Percentiles rank a stretch among this genome's conserved stretches.
Evolutionary conservation across 1,139 yeast species (phyloP).

Genomic region (Suhomyces bribrorum): DNA sequence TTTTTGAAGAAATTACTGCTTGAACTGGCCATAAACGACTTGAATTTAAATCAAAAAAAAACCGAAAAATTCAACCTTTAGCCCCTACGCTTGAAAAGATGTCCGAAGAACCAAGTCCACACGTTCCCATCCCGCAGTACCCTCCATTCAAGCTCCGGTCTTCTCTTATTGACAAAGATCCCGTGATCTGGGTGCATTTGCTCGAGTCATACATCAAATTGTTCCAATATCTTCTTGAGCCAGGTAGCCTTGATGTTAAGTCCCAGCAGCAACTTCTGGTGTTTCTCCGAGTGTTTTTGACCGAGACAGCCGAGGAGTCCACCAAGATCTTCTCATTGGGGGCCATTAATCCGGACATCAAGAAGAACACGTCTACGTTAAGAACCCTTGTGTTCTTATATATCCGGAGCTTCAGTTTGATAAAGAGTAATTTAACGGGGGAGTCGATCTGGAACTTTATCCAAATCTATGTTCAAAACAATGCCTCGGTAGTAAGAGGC

Average conservation of each 20-base stretch:
- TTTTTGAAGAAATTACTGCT: no score
- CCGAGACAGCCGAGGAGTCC: slow-evolving; percentile 61
- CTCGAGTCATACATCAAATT: slow-evolving; percentile 60
- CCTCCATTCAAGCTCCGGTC: slow-evolving; percentile 76
- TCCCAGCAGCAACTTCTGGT: slow-evolving; percentile 59
- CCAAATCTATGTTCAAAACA: slow-evolving; percentile 50
- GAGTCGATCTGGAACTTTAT: slow-evolving; percentile 65
- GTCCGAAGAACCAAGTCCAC: slow-evolving; percentile 9
- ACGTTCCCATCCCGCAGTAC: slow-evolving; percentile 63
- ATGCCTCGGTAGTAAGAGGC: slow-evolving; percentile 49
- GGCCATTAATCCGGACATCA: slow-evolving; percentile 66
- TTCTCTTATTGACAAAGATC: slow-evolving; percentile 74
- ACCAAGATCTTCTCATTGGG: slow-evolving; percentile 66
- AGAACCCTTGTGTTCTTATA: slow-evolving; percentile 54
- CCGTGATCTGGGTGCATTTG: slow-evolving; percentile 77
- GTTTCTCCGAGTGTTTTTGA: slow-evolving; percentile 57
- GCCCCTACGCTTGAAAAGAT: not conserved
- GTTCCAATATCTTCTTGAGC: slow-evolving; percentile 46
- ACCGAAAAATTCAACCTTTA: not conserved
- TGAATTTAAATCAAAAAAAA: not conserved
- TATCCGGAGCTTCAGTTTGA: slow-evolving; percentile 53
- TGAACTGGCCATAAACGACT: not conserved
- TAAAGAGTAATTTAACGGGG: slow-evolving; percentile 57
- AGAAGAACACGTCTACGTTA: slow-evolving; percentile 49
- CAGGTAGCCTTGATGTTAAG: slow-evolving; percentile 44